Conservation (phyloP, 1,284 basidiomycete species). For the Ceratobasidium papillatum region DNA sequence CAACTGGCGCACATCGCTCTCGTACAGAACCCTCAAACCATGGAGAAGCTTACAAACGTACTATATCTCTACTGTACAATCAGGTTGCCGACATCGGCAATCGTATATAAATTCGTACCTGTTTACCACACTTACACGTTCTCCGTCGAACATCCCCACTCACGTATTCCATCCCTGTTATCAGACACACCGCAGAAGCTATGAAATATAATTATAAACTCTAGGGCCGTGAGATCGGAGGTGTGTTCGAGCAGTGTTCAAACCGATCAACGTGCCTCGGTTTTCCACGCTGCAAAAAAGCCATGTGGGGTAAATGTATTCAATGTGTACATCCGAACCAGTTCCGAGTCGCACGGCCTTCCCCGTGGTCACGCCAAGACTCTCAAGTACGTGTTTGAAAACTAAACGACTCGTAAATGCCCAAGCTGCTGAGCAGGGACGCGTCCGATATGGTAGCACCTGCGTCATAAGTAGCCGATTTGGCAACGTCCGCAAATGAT, state of each 20-base stretch:
- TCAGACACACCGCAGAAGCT: no score
- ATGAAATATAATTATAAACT: background rate
- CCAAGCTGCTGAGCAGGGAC: background rate
- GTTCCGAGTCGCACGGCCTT: background rate
- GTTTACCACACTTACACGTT: no score
- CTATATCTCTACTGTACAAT: no score
- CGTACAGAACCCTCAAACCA: no score
- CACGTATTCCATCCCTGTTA: no score
- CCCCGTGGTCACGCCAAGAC: background rate
- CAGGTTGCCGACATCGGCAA: no score
- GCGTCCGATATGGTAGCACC: background rate
- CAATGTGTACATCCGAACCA: background rate
- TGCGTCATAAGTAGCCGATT: background rate
- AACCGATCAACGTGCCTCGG: no score
- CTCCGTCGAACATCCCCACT: no score
- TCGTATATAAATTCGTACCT: no score
- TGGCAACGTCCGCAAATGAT: background rate
- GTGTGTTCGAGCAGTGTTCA: no score
- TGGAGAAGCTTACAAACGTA: no score
- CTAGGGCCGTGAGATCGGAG: background rate
- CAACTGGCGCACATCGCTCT: no score
- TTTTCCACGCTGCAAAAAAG: conserved; percentile 1
- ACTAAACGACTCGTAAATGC: background rate
- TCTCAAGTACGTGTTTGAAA: background rate
- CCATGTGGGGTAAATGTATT: background rate